These are phyloP conservation scores for Tylopilus vinaceipallidus DNA, from an alignment of 768 basidiomycete species.

Conservation along the genomic window DNA sequence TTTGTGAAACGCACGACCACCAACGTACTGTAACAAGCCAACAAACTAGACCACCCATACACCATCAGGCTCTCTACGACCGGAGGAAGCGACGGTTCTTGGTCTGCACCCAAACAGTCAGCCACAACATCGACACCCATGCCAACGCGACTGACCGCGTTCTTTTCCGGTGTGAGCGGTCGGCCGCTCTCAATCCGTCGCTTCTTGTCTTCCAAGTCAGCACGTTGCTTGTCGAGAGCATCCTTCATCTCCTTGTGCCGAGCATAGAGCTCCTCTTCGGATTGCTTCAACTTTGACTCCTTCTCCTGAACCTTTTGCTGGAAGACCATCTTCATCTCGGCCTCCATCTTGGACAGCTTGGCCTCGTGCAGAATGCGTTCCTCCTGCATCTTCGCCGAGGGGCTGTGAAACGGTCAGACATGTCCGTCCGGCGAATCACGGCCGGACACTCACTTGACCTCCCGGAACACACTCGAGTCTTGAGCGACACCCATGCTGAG, in stretches of 20 bases:
- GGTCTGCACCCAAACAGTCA: conserved; percentile 25
- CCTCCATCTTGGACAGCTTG: conserved; percentile 98
- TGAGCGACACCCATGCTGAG: conserved; percentile 97
- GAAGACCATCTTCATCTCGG: conserved; percentile 99
- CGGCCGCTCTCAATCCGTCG: conserved; percentile 91
- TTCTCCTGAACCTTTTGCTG: conserved; percentile 99
- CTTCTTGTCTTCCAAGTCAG: conserved; percentile 98
- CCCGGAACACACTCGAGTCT: conserved; percentile 97
- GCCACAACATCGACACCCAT: conserved; percentile 1
- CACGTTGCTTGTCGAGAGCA: conserved; percentile 92
- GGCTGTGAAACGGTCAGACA: conserved; percentile 49
- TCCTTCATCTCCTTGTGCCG: conserved; percentile 99
- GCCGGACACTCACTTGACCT: conserved; percentile 80
- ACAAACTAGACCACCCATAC: conserved; percentile 19
- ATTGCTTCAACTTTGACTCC: conserved; percentile 98
- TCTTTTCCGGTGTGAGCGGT: conserved; percentile 94
- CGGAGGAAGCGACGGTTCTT: conserved; percentile 38
- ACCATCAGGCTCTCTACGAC: conserved; percentile 17
- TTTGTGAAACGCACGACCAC: conserved; percentile 26
- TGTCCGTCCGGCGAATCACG: not conserved
- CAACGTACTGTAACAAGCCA: conserved; percentile 31
- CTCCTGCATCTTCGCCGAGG: conserved; percentile 93
- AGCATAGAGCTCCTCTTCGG: conserved; percentile 97
- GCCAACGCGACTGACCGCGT: conserved; percentile 68
- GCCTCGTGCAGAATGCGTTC: conserved; percentile 95